Percentiles rank a stretch among this genome's conserved stretches.
Conservation (phyloP, 345 rosid species). For the Populus deltoides region DNA sequence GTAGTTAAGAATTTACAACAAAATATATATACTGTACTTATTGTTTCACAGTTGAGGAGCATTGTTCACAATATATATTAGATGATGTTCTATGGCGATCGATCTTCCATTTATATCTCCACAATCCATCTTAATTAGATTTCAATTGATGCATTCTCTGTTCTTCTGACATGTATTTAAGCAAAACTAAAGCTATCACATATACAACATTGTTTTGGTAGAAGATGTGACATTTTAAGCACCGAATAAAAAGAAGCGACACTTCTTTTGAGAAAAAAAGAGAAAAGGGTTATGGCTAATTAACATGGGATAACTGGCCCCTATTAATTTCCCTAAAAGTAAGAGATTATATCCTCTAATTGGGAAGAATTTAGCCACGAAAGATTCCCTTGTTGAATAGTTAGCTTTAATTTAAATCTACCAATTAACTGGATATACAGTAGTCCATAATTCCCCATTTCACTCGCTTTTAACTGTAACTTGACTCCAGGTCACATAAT, state of each 20-base stretch:
- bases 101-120: neutral
- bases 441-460: too few species aligned
- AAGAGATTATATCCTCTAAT: neutral
- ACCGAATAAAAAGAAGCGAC: neutral
- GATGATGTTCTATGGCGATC: neutral
- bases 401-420: neutral
- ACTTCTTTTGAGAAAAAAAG: neutral
- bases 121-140: neutral
- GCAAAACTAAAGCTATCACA: neutral
- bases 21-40: too few species aligned
- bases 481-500: too few species aligned
- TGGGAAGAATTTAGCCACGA: neutral
- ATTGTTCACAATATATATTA: neutral
- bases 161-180: neutral
- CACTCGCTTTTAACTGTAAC: too few species aligned
- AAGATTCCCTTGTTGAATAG: neutral
- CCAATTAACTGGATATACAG: neutral
- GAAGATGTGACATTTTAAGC: neutral
- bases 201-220: neutral
- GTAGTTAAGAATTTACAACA: too few species aligned
- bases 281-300: neutral
- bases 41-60: neutral
- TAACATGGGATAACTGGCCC: neutral
- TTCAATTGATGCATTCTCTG: neutral
- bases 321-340: neutral